A percentile compares a stretch with the other conserved stretches of the same genome.
phyloP scores from a whole-genome alignment of 805 yeast species.

The Candida vartiovaarae region DNA sequence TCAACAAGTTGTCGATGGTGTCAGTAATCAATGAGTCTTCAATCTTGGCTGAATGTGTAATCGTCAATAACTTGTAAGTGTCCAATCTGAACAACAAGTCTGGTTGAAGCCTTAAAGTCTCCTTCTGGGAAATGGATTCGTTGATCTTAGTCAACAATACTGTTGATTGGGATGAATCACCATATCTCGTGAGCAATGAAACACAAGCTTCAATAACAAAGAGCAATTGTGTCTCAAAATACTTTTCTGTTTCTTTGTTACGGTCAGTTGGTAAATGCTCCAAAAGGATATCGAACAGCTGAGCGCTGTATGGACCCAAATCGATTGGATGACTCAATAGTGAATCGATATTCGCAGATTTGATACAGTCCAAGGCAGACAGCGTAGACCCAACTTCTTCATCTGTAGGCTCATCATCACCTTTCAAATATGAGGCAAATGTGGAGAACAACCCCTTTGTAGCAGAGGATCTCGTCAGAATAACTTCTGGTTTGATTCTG shows the following conservation, averaged over 20 bases:
- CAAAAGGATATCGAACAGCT: conserved; percentile 27
- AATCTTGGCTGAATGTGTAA: conserved; percentile 8
- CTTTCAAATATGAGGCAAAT: conserved; percentile 85
- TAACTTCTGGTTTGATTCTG: conserved; percentile 58
- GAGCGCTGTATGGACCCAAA: not conserved
- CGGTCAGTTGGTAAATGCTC: conserved; percentile 29
- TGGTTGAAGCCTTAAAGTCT: conserved; percentile 21
- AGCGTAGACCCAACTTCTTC: conserved; percentile 85
- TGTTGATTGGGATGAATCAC: not conserved
- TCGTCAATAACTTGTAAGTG: conserved; percentile 45
- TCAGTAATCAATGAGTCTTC: conserved; percentile 1
- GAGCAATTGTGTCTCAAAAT: conserved; percentile 23
- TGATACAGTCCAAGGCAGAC: conserved; percentile 77
- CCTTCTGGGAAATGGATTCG: conserved; percentile 15
- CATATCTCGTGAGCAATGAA: conserved; percentile 13
- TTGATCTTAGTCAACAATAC: conserved; percentile 8
- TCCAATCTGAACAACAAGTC: conserved; percentile 32
- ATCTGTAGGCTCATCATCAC: conserved; percentile 93
- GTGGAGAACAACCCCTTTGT: conserved; percentile 83
- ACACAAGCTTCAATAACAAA: conserved; percentile 40
- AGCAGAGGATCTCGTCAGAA: conserved; percentile 55
- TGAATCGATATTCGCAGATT: conserved; percentile 53
- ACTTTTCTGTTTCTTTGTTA: conserved; percentile 21
- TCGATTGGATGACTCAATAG: conserved; percentile 42
- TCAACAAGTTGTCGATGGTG: conserved; percentile 7